Evolutionary conservation across 2,329 filamentous ascomycete genomes (phyloP), one percentile per base, ranked within the genome.

Genomic region (Neocucurbitaria cava): DNA sequence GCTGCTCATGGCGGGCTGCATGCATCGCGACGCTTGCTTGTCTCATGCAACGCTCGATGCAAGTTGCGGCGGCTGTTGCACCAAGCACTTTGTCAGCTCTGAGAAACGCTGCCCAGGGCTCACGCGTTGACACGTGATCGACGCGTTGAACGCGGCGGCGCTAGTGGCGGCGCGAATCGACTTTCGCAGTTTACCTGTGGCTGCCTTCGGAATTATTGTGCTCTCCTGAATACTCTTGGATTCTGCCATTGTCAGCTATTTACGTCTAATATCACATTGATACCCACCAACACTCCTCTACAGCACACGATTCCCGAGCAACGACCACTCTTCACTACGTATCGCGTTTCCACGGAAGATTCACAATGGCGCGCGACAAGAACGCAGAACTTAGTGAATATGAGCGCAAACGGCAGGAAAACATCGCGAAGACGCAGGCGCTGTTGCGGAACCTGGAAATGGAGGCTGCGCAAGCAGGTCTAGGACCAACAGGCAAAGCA

Each of bases 341-440:
- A 31, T 31, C 9, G 9, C 9, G 9, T 11, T 11, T 1, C 28
- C 3, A 31, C 11, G 11, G 28, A 31, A 5, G 4, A 35, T 17
- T 17, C 26, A 24, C 21, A 11, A 73, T 78, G 76, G 73, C 74
- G 35, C 62, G 60, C 56, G 65, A 59, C 55, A 73, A 83, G 66
- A 73, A 83, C 65, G 73, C 78, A 26, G 84, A 84, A 31, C 79
- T 96, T 65, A 96, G 90, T 76, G 91, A 92, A 35, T 97, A 96
- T 76, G 93, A 96, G 81, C 87, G 88, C 66, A 87, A 91, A 64
- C 85, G 93, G 0, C 85, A 91, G 15, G 91, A 92, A 56, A 96
- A 96, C 63, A 96, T 96, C 36, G 91, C 89, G 0, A 88, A 90
- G 49, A 95, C 96, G 65, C 89, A 94, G 75, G 91, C 89, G 72